Base-by-base conservation (phyloP, 2,329 filamentous ascomycete genomes). In the Phoma sp. region DNA sequence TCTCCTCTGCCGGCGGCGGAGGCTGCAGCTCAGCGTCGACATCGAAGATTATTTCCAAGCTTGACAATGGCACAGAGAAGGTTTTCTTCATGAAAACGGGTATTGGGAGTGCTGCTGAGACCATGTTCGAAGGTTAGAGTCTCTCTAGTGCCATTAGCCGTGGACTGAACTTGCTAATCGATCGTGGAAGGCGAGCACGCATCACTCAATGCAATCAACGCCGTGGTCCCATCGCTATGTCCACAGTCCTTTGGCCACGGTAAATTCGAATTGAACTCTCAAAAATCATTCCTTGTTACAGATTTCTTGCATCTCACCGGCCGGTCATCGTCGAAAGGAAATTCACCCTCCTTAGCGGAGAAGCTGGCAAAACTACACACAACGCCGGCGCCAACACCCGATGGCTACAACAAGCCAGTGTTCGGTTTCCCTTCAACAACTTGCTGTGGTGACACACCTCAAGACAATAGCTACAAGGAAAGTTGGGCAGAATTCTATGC, bases 401-500 rank as follows among this genome's bases (percentile, higher is more conserved):
- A 83, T 10, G 85, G 84, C 17, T 80, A 84, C 59, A 75, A 81
- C 1, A 79, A 69, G 30, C 85, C 86, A 2, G 80, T 87, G 75
- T 97, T 93, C 62, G 93, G 93, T 2, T 97, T 97, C 68, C 89
- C 90, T 0, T 87, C 89, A 0, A 78, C 89, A 1, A 97, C 93
- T 0, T 96, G 90, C 75, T 97, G 93, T 74, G 93, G 93, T 2
- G 85, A 91, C 38, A 95, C 91, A 7, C 83, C 83, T 33, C 93
- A 97, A 76, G 85, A 92, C 40, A 98, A 97, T 69, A 77, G 77
- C 0, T 96, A 84, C 77, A 83, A 80, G 40, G 76, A 80, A 5
- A 89, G 85, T 10, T 98, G 93, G 93, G 86, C 90, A 1, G 87
- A 91, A 0, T 97, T 98, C 67, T 97, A 91, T 71, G 90, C 89